Evolutionary conservation across 192 early-diverging fungal genomes (phyloP).

Genomic region (Diversispora epigaea): DNA sequence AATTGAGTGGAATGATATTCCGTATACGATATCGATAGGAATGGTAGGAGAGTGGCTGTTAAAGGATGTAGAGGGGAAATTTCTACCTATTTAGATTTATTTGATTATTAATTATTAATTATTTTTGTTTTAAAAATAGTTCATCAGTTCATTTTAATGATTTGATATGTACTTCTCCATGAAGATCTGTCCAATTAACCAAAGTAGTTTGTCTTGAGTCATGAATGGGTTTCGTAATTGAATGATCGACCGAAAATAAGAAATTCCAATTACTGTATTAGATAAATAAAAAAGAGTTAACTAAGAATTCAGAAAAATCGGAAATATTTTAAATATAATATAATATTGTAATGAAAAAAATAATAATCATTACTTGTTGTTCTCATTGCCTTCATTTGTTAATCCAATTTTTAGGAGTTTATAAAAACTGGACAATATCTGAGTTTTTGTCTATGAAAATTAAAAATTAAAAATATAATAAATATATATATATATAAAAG

Average conservation of each 20-base stretch:
- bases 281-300: too few species aligned
- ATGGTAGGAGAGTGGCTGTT: conserved; percentile 31
- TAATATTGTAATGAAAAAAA: too few species aligned
- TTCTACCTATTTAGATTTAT: background rate
- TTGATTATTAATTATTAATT: background rate
- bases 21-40: conserved; percentile 20
- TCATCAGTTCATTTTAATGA: too few species aligned
- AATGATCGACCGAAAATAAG: too few species aligned
- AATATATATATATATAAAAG: too few species aligned
- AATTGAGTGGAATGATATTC: conserved; percentile 25
- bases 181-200: conserved; percentile 5
- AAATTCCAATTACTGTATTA: too few species aligned
- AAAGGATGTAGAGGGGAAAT: conserved; percentile 23
- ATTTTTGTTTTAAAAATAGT: background rate
- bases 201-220: background rate
- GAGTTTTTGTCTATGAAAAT: background rate
- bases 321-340: too few species aligned
- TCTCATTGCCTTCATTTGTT: background rate
- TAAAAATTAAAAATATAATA: background rate
- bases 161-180: conserved; percentile 5
- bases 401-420: conserved; percentile 12
- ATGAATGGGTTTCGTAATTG: background rate
- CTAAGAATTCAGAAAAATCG: too few species aligned
- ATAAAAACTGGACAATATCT: conserved; percentile 21
- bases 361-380: too few species aligned